Evolutionary conservation across 441 rosid genomes (phyloP), one percentile per base, ranked within the genome.

Genomic region (Jatropha multifida): DNA sequence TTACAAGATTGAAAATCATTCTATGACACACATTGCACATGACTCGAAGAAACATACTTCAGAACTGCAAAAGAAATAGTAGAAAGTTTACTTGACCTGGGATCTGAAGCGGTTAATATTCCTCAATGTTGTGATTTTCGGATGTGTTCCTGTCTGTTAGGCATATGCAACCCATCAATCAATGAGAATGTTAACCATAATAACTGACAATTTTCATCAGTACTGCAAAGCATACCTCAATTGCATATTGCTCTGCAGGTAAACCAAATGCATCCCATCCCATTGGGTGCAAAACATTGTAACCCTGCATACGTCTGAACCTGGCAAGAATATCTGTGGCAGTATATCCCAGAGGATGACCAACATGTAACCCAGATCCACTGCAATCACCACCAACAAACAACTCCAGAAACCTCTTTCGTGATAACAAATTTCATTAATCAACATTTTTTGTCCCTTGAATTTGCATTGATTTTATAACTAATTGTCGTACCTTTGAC

Each of bases 181-280:
- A 56, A 68, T 61, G 55, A 41, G 72, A 76, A 78, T 52, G 41
- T 59, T 72, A 76, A 61, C 7, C 67, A 71, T 48, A 11, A 58
- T 49, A 49, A 54, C 10, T 18, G 74, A 54, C 71, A 75, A 59
- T 5, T 72, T 18, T 60, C 23, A 67, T 23, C 65, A 80, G 20
- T 37, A 55, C 42, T 0, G 14, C 42, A 72, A 71, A 51, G 74
- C 54, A 68, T 69, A 95, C 98, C 94, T 93, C 93, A 76, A 93
- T 96, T 6, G 99, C 99, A 59, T 93, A 93, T 76, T 96, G 99
- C 85, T 96, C 98, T 9, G 99, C 98, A 56, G 99, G 98, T 85
- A 96, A 87, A 72, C 99, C 99, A 71, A 96, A 96, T 20, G 99
- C 98, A 90, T 96, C 99, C 97, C 98, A 95, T 62, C 97, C 99